These are phyloP conservation scores for Leucocoprinus birnbaumii DNA, from an alignment of 768 basidiomycete species.

Conservation along the genomic window DNA sequence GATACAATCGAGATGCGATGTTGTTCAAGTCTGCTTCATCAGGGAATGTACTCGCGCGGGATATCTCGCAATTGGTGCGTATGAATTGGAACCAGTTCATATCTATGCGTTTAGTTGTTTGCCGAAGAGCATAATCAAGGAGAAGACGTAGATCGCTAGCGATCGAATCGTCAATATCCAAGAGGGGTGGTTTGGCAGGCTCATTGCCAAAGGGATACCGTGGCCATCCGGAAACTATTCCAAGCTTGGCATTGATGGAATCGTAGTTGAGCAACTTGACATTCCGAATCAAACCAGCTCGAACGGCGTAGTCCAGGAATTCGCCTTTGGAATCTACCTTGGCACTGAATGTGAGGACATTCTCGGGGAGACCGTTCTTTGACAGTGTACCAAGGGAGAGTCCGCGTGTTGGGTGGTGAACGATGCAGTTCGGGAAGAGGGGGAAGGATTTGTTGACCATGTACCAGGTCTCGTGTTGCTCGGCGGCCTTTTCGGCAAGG, in stretches of 20 bases:
- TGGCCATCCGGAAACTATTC: slow-evolving; percentile 9
- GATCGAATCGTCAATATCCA: slow-evolving; percentile 17
- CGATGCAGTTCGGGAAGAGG: slow-evolving; percentile 67
- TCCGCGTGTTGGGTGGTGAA: slow-evolving; percentile 38
- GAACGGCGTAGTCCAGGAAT: slow-evolving; percentile 68
- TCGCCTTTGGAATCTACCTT: slow-evolving; percentile 60
- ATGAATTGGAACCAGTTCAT: slow-evolving; percentile 9
- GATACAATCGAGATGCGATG: slow-evolving; percentile 25
- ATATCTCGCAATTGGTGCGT: background rate
- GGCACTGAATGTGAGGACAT: slow-evolving; percentile 78
- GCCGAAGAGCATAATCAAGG: background rate
- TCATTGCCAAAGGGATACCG: slow-evolving; percentile 44
- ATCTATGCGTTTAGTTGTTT: background rate
- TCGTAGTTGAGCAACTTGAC: slow-evolving; percentile 64
- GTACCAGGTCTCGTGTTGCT: slow-evolving; percentile 56
- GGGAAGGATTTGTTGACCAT: slow-evolving; percentile 59
- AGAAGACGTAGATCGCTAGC: slow-evolving; percentile 32
- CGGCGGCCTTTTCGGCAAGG: slow-evolving; percentile 55
- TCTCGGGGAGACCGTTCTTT: slow-evolving; percentile 38
- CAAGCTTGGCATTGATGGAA: slow-evolving; percentile 54
- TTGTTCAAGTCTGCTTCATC: background rate
- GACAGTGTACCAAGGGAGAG: slow-evolving; percentile 35
- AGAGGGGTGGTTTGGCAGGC: background rate
- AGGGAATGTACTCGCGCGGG: background rate
- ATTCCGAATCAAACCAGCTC: slow-evolving; percentile 73